Base-by-base conservation (phyloP, 2,329 filamentous ascomycete genomes). In the Aureobasidium musti region DNA sequence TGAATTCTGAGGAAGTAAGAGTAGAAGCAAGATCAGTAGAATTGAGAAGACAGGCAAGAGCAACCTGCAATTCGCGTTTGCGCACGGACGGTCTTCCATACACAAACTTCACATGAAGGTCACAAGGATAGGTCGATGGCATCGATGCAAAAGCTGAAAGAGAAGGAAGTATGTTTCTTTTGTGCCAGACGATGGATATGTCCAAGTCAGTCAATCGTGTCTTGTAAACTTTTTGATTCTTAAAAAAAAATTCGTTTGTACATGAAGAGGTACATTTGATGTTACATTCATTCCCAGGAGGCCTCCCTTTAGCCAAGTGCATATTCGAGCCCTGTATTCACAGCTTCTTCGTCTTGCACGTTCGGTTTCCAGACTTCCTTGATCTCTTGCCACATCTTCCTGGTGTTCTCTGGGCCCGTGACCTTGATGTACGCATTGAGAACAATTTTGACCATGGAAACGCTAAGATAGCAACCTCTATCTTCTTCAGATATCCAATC, bases 391-490 rank as follows among this genome's bases (percentile, higher is more conserved):
- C 81, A 92, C 3, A 85, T 82, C 49, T 82, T 78, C 67, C 87
- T 68, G 54, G 88, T 81, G 37, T 80, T 78, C 13, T 84, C 80
- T 26, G 76, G 74, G 1, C 82, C 79, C n/a, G 81, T 81, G 72
- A 86, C 89, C 69, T 82, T 85, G 68, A 82, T 81, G 74, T 90
- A 91, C 3, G 91, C 89, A 52, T 82, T 80, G 43, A 92, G 74
- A 0, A 82, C 80, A 80, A 85, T 87, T 47, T 86, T 81, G 49
- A 83, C 83, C 71, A 90, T 79, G 8, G 89, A 77, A 0, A 76
- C 79, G 0, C 80, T 76, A 1, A 79, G 78, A 49, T 75, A 73
- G 14, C 71, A 70, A 13, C 72, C 68, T n/a, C 67, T 69, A 23
- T 70, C 67, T 21, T 69, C 60, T 43, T 75, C 73, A 2, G 50